These are phyloP conservation scores for Clonostachys rhizophaga DNA, from an alignment of 2,329 filamentous ascomycete genomes.

Conservation along the genomic window DNA sequence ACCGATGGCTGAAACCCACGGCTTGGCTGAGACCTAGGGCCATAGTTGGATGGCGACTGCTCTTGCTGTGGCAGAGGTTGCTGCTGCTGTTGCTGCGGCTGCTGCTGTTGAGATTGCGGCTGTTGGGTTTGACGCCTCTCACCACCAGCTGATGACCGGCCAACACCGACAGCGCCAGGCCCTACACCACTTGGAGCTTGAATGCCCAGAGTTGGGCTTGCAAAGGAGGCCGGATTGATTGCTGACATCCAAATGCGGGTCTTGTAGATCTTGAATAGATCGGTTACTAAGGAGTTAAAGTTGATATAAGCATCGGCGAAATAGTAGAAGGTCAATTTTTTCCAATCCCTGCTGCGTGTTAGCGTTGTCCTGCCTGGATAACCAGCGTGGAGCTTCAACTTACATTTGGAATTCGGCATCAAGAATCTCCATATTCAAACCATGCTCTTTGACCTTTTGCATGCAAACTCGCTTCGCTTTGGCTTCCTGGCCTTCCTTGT, in stretches of 20 bases:
- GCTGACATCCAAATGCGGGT: slow-evolving; percentile 99
- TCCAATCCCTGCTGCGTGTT: slow-evolving; percentile 72
- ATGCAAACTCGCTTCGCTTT: slow-evolving; percentile 96
- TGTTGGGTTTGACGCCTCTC: slow-evolving; percentile 43
- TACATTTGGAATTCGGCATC: slow-evolving; percentile 99
- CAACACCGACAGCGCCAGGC: slow-evolving; percentile 59
- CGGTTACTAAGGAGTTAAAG: slow-evolving; percentile 95
- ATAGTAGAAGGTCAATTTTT: slow-evolving; percentile 98
- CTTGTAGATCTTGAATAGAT: slow-evolving; percentile 99
- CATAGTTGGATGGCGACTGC: slow-evolving; percentile 16
- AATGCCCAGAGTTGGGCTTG: slow-evolving; percentile 68
- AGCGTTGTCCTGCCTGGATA: background rate
- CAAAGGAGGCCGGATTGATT: slow-evolving; percentile 95
- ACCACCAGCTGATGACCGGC: slow-evolving; percentile 32
- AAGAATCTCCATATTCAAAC: slow-evolving; percentile 95
- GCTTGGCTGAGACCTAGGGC: slow-evolving; percentile 25
- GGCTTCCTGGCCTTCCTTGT: slow-evolving; percentile 96
- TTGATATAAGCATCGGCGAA: slow-evolving; percentile 98
- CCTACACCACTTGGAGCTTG: slow-evolving; percentile 65
- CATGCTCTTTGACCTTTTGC: slow-evolving; percentile 92
- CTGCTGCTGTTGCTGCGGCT: slow-evolving; percentile 19
- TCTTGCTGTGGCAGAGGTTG: background rate
- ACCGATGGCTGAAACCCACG: slow-evolving; percentile 27
- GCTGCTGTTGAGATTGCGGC: slow-evolving; percentile 20
- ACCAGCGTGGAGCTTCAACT: slow-evolving; percentile 29